A percentile compares a stretch with the other conserved stretches of the same genome.
These are phyloP conservation scores for Hortiboletus flavorubellus DNA, from an alignment of 768 basidiomycete genomes.

Conservation along the genomic window DNA sequence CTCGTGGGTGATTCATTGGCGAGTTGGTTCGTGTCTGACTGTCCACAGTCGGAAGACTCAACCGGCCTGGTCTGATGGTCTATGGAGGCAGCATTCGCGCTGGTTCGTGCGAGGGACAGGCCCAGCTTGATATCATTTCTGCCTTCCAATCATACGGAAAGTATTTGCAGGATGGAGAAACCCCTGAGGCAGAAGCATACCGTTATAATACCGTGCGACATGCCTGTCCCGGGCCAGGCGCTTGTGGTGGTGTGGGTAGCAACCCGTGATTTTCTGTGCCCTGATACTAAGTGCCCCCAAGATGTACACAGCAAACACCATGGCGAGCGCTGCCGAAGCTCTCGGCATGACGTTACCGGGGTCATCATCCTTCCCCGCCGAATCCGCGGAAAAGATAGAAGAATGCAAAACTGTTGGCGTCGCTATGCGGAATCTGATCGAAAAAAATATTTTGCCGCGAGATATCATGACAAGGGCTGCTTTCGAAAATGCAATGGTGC, in stretches of 20 bases:
- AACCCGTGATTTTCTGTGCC: neutral
- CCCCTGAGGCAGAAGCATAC: conserved; percentile 73
- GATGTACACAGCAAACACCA: conserved; percentile 99
- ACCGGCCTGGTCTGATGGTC: conserved; percentile 96
- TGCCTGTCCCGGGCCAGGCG: conserved; percentile 96
- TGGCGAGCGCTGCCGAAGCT: conserved; percentile 94
- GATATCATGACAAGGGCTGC: conserved; percentile 97
- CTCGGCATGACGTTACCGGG: conserved; percentile 96
- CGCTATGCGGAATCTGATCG: conserved; percentile 83
- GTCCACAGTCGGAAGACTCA: conserved; percentile 79
- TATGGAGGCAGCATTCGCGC: conserved; percentile 95
- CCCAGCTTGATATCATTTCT: conserved; percentile 91
- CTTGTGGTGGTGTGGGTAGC: conserved; percentile 88
- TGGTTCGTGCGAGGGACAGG: conserved; percentile 84
- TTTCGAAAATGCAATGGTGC: conserved; percentile 97
- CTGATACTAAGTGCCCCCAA: conserved; percentile 30
- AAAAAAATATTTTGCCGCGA: conserved; percentile 87
- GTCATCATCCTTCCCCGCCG: conserved; percentile 95
- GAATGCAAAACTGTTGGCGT: conserved; percentile 82
- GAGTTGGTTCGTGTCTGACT: conserved; percentile 7
- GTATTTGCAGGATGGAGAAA: conserved; percentile 87
- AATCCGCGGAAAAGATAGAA: conserved; percentile 80
- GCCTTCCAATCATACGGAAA: conserved; percentile 98
- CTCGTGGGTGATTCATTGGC: conserved; percentile 52
- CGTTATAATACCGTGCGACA: conserved; percentile 87